These are phyloP conservation scores for Polygonum maritimum DNA, from an alignment of 148 eudicot species.

Conservation along the genomic window DNA sequence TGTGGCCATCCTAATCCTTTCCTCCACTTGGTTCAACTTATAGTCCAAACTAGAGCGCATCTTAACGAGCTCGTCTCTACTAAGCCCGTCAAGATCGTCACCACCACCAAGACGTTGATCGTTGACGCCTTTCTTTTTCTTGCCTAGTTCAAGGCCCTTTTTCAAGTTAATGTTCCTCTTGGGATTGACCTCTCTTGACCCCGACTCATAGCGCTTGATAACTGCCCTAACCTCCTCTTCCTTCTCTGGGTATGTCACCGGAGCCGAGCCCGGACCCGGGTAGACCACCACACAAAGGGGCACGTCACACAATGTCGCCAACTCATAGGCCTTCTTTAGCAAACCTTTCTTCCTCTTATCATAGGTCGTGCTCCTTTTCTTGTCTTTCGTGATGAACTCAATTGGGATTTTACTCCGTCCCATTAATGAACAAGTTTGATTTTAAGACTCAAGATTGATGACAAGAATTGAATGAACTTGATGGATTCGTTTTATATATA, in stretches of 20 bases:
- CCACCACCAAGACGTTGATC: neutral
- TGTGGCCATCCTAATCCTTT: neutral
- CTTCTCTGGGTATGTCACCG: neutral
- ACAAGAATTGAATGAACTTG: no score
- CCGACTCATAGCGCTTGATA: neutral
- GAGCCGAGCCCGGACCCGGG: neutral
- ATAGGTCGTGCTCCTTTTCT: neutral
- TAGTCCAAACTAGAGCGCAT: neutral
- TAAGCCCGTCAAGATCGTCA: neutral
- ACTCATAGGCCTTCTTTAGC: neutral
- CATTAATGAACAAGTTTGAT: neutral
- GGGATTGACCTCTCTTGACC: neutral
- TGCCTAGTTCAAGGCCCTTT: neutral
- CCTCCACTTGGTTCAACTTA: neutral
- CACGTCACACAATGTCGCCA: no score
- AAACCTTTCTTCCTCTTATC: neutral
- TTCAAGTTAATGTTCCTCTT: neutral
- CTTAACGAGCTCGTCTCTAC: neutral
- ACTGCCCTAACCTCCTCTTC: neutral
- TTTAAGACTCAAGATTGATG: neutral
- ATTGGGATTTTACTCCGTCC: neutral
- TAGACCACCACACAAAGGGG: neutral
- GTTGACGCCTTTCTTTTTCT: neutral
- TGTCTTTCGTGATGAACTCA: neutral
- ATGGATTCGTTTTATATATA: no score